Percentiles rank a stretch among this genome's conserved stretches.
These are phyloP conservation scores for Kockovaella imperatae DNA, from an alignment of 768 basidiomycete genomes.

Conservation along the genomic window DNA sequence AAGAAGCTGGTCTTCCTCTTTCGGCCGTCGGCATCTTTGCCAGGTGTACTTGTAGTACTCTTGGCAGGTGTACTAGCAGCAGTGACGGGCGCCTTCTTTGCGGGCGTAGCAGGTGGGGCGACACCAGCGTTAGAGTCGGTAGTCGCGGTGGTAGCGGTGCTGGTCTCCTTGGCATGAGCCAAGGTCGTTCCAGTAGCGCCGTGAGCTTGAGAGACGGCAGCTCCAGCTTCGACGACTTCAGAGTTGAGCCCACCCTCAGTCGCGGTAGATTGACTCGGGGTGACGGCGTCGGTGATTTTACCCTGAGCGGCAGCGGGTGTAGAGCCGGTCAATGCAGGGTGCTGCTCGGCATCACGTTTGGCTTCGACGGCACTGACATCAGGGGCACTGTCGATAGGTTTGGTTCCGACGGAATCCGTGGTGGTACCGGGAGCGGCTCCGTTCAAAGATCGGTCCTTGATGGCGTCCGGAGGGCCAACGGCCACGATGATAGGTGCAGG, in stretches of 20 bases:
- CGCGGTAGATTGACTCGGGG: not conserved
- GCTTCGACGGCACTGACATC: slow-evolving; percentile 22
- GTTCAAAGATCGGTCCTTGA: slow-evolving; percentile 34
- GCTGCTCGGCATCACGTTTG: slow-evolving; percentile 28
- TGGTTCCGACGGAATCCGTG: slow-evolving; percentile 21
- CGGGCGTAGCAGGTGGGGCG: slow-evolving; percentile 3
- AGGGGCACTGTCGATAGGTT: slow-evolving; percentile 27
- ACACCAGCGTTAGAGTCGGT: slow-evolving; percentile 7
- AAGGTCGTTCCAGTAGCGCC: slow-evolving; percentile 5
- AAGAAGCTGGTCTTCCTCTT: slow-evolving; percentile 43
- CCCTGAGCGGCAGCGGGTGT: slow-evolving; percentile 2
- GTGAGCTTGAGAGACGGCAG: not conserved
- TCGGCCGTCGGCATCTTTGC: slow-evolving; percentile 16
- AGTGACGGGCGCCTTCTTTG: slow-evolving; percentile 11
- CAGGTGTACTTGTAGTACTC: slow-evolving; percentile 12
- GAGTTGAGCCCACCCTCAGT: not conserved
- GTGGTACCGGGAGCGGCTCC: slow-evolving; percentile 10
- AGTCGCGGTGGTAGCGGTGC: slow-evolving; percentile 7
- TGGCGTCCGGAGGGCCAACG: slow-evolving; percentile 24
- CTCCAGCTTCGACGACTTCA: not conserved
- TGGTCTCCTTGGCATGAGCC: slow-evolving; percentile 2
- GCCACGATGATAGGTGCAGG: slow-evolving; percentile 38
- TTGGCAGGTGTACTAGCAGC: slow-evolving; percentile 29
- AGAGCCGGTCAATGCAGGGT: slow-evolving; percentile 12
- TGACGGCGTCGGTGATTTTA: not conserved